Conservation (phyloP, 306 rosid species). For the Quercus ilex region DNA sequence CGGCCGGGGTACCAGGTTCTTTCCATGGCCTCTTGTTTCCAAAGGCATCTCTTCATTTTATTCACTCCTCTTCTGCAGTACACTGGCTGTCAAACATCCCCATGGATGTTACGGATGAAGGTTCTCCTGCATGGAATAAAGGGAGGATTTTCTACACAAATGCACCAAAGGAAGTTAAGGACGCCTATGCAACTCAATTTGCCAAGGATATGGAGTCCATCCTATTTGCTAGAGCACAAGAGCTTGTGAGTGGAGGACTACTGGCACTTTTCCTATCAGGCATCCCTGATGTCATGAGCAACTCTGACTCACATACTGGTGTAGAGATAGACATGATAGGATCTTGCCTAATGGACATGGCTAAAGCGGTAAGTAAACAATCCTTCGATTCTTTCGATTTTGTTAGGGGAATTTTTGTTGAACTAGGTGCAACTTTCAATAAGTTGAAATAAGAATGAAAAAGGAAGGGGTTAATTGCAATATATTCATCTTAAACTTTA, state of each 20-base stretch:
- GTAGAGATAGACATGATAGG: constrained; percentile 28
- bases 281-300: not conserved
- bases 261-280: constrained; percentile 26
- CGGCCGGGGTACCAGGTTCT: constrained; percentile 34
- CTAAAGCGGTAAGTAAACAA: constrained; percentile 21
- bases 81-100: constrained; percentile 27
- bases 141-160: constrained; percentile 23
- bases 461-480: no score
- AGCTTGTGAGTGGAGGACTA: constrained; percentile 29
- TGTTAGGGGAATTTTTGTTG: no score
- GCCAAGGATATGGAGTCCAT: constrained; percentile 22
- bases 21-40: constrained; percentile 31
- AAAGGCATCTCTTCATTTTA: constrained; percentile 8
- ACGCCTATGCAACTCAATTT: constrained; percentile 26
- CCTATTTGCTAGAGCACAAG: constrained; percentile 25
- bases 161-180: constrained; percentile 26
- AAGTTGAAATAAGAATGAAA: no score
- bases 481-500: not conserved
- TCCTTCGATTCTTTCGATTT: no score
- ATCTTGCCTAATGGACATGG: constrained; percentile 35
- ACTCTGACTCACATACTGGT: not conserved
- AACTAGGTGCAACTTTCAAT: no score
- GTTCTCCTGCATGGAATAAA: constrained; percentile 31
- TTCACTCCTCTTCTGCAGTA: constrained; percentile 22
- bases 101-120: constrained; percentile 11